Evolutionary conservation across 371 early-diverging fungal genomes (phyloP).

Genomic region (Quaeritorhiza haematococci): DNA sequence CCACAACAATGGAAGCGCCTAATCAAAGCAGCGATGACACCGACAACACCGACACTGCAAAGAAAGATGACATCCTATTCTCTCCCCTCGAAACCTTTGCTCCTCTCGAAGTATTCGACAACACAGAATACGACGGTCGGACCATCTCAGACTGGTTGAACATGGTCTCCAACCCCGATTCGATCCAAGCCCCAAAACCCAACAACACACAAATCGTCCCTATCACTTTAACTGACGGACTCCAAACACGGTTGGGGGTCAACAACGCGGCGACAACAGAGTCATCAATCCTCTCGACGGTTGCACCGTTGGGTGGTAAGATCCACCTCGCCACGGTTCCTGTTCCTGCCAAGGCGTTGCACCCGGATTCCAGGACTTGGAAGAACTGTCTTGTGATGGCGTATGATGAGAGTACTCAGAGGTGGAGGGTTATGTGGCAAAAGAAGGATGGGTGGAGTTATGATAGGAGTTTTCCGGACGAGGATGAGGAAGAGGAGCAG

Average conservation of each 20-base stretch:
- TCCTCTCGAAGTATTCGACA: slow-evolving; percentile 42
- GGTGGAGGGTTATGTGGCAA: slow-evolving; percentile 39
- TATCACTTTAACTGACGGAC: neutral
- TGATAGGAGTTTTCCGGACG: slow-evolving; percentile 10
- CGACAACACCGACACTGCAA: neutral
- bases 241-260: neutral
- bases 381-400: slow-evolving; percentile 37
- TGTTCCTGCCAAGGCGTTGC: slow-evolving; percentile 34
- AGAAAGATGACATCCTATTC: slow-evolving; percentile 16
- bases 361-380: slow-evolving; percentile 20
- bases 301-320: no score
- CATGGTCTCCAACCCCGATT: slow-evolving; percentile 1
- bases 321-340: slow-evolving; percentile 31
- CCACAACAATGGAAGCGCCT: neutral
- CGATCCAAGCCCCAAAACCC: neutral
- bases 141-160: slow-evolving; percentile 43
- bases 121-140: slow-evolving; percentile 43
- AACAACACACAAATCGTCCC: no score
- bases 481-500: slow-evolving; percentile 8
- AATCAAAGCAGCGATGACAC: no score
- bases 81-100: no score
- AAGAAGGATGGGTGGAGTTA: slow-evolving; percentile 34
- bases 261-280: neutral
- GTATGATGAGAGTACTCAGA: slow-evolving; percentile 22
- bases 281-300: no score